phyloP scores from a whole-genome alignment of 305 asterid species.

The Lippia alba region DNA sequence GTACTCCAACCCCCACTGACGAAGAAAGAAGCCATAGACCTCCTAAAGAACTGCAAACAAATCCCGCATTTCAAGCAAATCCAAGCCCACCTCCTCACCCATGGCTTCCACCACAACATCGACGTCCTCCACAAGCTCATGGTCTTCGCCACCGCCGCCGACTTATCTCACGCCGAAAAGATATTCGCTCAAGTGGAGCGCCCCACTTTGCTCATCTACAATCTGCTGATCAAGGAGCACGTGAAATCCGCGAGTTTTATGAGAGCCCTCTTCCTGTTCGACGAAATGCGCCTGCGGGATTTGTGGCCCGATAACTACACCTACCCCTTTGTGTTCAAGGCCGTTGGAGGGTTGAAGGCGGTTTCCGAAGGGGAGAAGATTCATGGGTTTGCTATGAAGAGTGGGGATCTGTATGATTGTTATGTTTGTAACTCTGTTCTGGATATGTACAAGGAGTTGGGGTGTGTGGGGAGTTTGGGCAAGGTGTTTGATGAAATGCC shows the following conservation, averaged over 20 bases:
- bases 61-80: constrained; percentile 59
- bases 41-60: constrained; percentile 73
- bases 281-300: constrained; percentile 63
- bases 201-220: constrained; percentile 70
- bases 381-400: constrained; percentile 77
- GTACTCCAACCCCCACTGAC: constrained; percentile 36
- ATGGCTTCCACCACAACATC: constrained; percentile 63
- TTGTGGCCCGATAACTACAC: constrained; percentile 81
- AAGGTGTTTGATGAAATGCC: constrained; percentile 73
- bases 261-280: constrained; percentile 64
- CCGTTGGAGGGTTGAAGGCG: constrained; percentile 57
- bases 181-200: constrained; percentile 51
- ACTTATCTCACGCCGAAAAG: constrained; percentile 57
- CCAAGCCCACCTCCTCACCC: constrained; percentile 64
- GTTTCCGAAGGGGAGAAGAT: constrained; percentile 66
- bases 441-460: constrained; percentile 61
- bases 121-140: constrained; percentile 76
- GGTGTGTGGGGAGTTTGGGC: constrained; percentile 39
- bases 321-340: constrained; percentile 80
- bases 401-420: constrained; percentile 62
- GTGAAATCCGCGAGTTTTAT: constrained; percentile 50
- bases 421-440: constrained; percentile 63
- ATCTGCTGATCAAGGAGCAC: constrained; percentile 75
- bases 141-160: constrained; percentile 54
- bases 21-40: constrained; percentile 56